Percentiles rank a stretch among this genome's conserved stretches.
phyloP scores from a whole-genome alignment of 768 basidiomycete species.

The Auricularia sp. region DNA sequence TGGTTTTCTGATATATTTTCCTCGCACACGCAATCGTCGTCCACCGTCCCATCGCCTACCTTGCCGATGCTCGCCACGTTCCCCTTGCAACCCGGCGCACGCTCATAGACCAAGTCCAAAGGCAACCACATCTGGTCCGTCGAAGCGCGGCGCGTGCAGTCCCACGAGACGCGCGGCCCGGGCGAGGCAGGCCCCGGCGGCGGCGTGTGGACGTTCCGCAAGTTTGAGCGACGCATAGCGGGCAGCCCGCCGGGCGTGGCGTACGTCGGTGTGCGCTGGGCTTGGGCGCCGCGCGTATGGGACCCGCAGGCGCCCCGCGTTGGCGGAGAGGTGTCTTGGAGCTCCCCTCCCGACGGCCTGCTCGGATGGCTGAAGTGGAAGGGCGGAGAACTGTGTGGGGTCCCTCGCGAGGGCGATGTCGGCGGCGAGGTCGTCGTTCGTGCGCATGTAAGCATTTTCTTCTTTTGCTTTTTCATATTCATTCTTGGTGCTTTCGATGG shows the following conservation, averaged over 20 bases:
- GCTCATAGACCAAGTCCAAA: slow-evolving; percentile 50
- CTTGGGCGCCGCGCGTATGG: slow-evolving; percentile 91
- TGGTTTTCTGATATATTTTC: no score
- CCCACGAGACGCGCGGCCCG: slow-evolving; percentile 5
- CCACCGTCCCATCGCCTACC: no score
- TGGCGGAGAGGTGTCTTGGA: not conserved
- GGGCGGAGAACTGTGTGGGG: not conserved
- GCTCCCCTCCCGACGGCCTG: not conserved
- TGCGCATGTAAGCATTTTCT: slow-evolving; percentile 4
- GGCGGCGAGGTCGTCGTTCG: not conserved
- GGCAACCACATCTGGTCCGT: slow-evolving; percentile 99
- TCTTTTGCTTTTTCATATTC: slow-evolving; percentile 4
- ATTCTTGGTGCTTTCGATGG: not conserved
- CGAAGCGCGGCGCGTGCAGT: slow-evolving; percentile 68
- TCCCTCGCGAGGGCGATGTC: not conserved
- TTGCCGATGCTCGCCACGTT: no score
- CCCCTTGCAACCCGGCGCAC: no score
- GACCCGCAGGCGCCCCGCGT: slow-evolving; percentile 57
- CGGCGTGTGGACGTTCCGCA: slow-evolving; percentile 76
- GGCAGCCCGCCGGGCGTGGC: slow-evolving; percentile 75
- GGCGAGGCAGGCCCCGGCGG: slow-evolving; percentile 29
- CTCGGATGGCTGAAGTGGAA: not conserved
- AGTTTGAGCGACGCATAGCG: slow-evolving; percentile 80
- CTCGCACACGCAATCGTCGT: no score
- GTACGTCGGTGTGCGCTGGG: slow-evolving; percentile 41